A percentile compares a stretch with the other conserved stretches of the same genome.
phyloP scores from a whole-genome alignment of 805 yeast species.

The Lipomyces starkeyi region DNA sequence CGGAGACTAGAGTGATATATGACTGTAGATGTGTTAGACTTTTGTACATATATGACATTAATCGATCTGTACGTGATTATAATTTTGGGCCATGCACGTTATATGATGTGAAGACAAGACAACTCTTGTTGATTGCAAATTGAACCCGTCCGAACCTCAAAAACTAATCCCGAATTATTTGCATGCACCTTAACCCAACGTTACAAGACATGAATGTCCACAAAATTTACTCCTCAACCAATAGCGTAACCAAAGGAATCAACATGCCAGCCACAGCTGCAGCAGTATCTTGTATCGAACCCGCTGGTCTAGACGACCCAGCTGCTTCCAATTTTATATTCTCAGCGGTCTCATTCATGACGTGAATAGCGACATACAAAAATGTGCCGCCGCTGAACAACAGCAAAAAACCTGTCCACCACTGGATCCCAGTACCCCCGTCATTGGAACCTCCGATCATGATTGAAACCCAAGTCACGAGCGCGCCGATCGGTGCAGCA shows the following conservation, averaged over 20 bases:
- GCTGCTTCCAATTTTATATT: constrained; percentile 18
- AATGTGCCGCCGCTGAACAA: constrained; percentile 76
- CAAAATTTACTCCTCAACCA: constrained; percentile 41
- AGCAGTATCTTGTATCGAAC: constrained; percentile 35
- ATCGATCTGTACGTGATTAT: neutral
- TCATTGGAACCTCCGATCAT: constrained; percentile 43
- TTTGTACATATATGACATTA: neutral
- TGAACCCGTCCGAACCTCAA: neutral
- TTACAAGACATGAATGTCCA: neutral
- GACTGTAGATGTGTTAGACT: neutral
- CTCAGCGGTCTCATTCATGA: constrained; percentile 52
- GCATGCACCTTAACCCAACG: neutral
- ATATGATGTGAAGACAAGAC: neutral
- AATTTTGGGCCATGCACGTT: neutral
- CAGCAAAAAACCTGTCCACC: constrained; percentile 60
- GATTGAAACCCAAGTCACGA: constrained; percentile 55
- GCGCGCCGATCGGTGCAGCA: constrained; percentile 67
- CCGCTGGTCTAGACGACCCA: constrained; percentile 9
- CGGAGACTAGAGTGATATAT: neutral
- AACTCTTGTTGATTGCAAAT: neutral
- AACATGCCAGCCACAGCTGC: constrained; percentile 44
- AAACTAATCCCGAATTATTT: neutral
- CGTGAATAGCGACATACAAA: constrained; percentile 70
- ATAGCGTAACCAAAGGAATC: constrained; percentile 44
- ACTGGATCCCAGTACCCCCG: constrained; percentile 41